Conservation (phyloP, 768 basidiomycete species). For the Leccinum obscurum region DNA sequence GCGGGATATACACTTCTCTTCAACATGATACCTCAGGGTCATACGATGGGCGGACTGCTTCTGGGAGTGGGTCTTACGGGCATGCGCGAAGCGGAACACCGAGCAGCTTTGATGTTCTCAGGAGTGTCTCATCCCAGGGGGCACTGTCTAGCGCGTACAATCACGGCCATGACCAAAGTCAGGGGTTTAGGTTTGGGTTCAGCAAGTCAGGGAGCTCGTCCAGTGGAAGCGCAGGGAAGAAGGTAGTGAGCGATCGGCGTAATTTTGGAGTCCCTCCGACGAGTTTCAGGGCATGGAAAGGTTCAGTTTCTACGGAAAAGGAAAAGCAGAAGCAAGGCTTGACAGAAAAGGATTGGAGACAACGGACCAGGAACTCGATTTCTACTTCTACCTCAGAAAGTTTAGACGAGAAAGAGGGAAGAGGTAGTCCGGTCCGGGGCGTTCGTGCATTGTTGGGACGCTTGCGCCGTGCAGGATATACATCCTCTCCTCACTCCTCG, state of each 20-base stretch:
- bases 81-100: constrained; percentile 27
- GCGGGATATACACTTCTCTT: constrained; percentile 6
- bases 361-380: constrained; percentile 15
- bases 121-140: constrained; percentile 35
- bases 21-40: constrained; percentile 23
- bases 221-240: constrained; percentile 5
- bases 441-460: constrained; percentile 31
- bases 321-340: constrained; percentile 14
- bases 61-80: constrained; percentile 26
- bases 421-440: constrained; percentile 22
- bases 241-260: constrained; percentile 5
- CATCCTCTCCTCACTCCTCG: constrained; percentile 31
- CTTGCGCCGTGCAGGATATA: constrained; percentile 26
- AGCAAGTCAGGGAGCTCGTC: too few relatives aligned
- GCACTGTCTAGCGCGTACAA: constrained; percentile 25
- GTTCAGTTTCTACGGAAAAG: constrained; percentile 18
- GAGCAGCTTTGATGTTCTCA: constrained; percentile 27
- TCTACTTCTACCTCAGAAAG: constrained; percentile 22
- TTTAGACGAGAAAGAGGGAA: constrained; percentile 24
- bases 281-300: constrained; percentile 29
- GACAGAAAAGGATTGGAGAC: constrained; percentile 15
- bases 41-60: constrained; percentile 18
- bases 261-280: constrained; percentile 29
- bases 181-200: constrained; percentile 11
- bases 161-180: constrained; percentile 18